A percentile compares a stretch with the other conserved stretches of the same genome.
These are phyloP conservation scores for Seminavis robusta DNA, from an alignment of 108 stramenopile genomes.

Conservation along the genomic window DNA sequence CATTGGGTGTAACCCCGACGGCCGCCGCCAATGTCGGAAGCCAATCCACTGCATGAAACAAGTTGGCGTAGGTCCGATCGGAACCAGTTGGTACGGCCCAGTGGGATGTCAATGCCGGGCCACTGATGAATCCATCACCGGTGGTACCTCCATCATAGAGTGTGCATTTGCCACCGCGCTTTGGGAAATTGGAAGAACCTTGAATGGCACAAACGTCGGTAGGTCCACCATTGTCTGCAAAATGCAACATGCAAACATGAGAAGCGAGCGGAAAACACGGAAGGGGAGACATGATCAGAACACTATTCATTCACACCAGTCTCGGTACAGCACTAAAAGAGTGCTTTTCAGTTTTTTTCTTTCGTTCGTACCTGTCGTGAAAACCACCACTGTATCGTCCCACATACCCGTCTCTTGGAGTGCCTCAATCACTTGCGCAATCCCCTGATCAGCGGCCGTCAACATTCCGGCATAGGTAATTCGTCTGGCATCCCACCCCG, in stretches of 20 bases:
- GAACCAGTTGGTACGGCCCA: too few relatives aligned
- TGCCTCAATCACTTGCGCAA: slow-evolving; percentile 34
- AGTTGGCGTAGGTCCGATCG: neutral
- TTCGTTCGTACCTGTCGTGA: too few relatives aligned
- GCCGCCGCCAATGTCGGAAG: slow-evolving; percentile 28
- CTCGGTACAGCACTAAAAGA: too few relatives aligned
- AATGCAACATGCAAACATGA: too few relatives aligned
- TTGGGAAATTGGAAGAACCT: slow-evolving; percentile 43
- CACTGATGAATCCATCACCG: slow-evolving; percentile 34
- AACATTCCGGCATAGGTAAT: slow-evolving; percentile 44
- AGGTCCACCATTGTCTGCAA: slow-evolving; percentile 62
- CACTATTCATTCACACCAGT: too few relatives aligned
- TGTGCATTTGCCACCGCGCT: slow-evolving; percentile 51
- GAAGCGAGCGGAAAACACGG: too few relatives aligned
- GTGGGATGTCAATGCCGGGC: slow-evolving; percentile 13
- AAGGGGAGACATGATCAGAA: too few relatives aligned
- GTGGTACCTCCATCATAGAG: slow-evolving; percentile 56
- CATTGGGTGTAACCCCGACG: slow-evolving; percentile 12
- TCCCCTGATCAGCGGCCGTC: slow-evolving; percentile 37
- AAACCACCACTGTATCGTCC: slow-evolving; percentile 43
- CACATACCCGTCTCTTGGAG: slow-evolving; percentile 23
- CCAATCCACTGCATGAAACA: slow-evolving; percentile 50
- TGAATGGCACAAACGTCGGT: slow-evolving; percentile 11
- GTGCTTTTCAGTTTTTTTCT: too few relatives aligned
- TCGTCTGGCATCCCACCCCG: slow-evolving; percentile 15